Evolutionary conservation across 495 filamentous ascomycete genomes (phyloP), one percentile per base, ranked within the genome.

Genomic region (Cairneyella variabilis): DNA sequence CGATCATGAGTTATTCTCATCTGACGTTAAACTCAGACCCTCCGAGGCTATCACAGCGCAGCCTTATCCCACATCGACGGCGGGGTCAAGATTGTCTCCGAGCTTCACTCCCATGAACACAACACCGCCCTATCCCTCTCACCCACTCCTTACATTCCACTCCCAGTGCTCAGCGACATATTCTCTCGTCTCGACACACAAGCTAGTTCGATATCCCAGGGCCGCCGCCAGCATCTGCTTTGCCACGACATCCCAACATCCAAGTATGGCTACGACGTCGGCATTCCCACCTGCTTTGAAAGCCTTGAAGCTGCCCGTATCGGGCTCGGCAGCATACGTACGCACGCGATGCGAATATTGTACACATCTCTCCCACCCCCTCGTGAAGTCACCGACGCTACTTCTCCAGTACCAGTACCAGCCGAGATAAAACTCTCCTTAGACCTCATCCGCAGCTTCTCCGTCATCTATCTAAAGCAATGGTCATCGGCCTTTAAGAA

Each of bases 51-150:
- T 36, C 44, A 48, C 32, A 9, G 23, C 20, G 43, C 53, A 7
- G 53, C 53, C 22, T 8, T 55, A 30, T 40, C 53, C 1, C 53
- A 55, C 16, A 48, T 55, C 38, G 44, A 55, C 3, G 45, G 53
- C 20, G 53, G 53, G 4, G 23, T 42, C 3, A 55, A 55, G 44
- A 55, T 55, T 14, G 18, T 55, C 12, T 40, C 53, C 22, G 44
- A 48, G 4, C 44, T 55, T 27, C 51, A 47, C 17, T 37, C 30
- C 7, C 28, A 6, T 14, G 37, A 40, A 7, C 10, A 12, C 8
- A 20, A 40, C 10, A 16, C 6, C n/a, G 14, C 27, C 30, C 30
- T 55, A 7, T 20, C 43, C 30, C 4, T 55, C 6, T 42, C 43
- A 18, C 8, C 34, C 0, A 55, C 3, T 8, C 44, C 53, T 3